These are phyloP conservation scores for Metschnikowia peoriensis DNA, from an alignment of 805 yeast species.

Conservation along the genomic window DNA sequence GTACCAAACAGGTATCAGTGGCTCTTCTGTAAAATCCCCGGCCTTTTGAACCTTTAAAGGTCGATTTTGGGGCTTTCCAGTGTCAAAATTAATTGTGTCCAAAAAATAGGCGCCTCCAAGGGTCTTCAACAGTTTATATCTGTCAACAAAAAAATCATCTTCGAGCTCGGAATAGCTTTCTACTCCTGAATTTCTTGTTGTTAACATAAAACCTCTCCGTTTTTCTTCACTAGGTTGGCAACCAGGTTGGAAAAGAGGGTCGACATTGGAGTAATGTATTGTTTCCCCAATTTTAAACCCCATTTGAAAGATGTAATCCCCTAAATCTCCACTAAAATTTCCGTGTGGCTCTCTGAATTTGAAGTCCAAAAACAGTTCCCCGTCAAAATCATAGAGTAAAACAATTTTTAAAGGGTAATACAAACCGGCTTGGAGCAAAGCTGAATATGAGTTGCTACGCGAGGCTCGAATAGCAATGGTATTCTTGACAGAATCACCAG, in stretches of 20 bases:
- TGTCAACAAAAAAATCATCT: slow-evolving; percentile 1
- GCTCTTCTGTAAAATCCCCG: neutral
- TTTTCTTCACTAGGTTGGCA: neutral
- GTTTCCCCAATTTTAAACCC: neutral
- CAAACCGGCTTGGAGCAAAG: slow-evolving; percentile 1
- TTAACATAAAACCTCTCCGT: neutral
- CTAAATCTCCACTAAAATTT: neutral
- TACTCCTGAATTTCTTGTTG: neutral
- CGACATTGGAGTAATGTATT: neutral
- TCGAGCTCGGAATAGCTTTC: neutral
- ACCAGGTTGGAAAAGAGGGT: neutral
- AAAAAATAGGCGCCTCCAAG: neutral
- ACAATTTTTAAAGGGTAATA: slow-evolving; percentile 5
- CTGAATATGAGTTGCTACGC: neutral
- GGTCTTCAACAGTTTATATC: neutral
- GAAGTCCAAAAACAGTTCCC: neutral
- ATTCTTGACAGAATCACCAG: neutral
- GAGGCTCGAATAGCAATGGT: neutral
- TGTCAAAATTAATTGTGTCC: neutral
- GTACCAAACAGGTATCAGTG: neutral
- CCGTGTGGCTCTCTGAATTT: slow-evolving; percentile 4
- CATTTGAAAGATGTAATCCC: neutral
- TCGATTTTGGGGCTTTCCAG: neutral
- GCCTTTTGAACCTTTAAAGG: neutral
- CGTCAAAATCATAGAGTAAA: neutral